phyloP scores from a whole-genome alignment of 2,329 filamentous ascomycete genomes.

The Monilinia laxa region DNA sequence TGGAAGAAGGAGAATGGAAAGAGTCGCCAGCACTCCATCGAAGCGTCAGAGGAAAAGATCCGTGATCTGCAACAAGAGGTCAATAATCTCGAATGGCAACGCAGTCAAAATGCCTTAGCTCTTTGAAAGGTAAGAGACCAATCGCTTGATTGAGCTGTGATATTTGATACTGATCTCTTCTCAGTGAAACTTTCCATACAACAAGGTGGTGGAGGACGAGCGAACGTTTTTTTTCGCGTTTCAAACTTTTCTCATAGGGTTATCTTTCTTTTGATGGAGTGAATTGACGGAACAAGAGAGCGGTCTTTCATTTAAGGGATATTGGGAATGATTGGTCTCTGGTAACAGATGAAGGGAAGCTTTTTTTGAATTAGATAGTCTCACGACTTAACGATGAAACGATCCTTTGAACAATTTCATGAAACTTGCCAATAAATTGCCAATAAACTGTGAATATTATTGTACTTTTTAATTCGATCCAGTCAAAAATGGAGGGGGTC shows the following conservation, averaged over 20 bases:
- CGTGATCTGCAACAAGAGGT: slow-evolving; percentile 62
- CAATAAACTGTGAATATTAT: slow-evolving; percentile 24
- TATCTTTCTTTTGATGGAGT: slow-evolving; percentile 26
- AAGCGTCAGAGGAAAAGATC: slow-evolving; percentile 69
- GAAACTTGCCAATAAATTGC: slow-evolving; percentile 18
- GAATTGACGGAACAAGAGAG: slow-evolving; percentile 11
- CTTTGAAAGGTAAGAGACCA: slow-evolving; percentile 23
- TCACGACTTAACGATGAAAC: slow-evolving; percentile 35
- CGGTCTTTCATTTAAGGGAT: slow-evolving; percentile 17
- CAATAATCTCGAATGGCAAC: slow-evolving; percentile 43
- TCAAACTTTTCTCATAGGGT: slow-evolving; percentile 25
- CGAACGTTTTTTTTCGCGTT: slow-evolving; percentile 22
- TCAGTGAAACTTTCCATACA: slow-evolving; percentile 13
- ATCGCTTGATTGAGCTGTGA: slow-evolving; percentile 13
- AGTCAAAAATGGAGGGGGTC: slow-evolving; percentile 25
- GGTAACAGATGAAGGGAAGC: slow-evolving; percentile 26
- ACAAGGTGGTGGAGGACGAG: slow-evolving; percentile 6
- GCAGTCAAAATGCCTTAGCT: slow-evolving; percentile 15
- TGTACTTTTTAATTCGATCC: slow-evolving; percentile 19
- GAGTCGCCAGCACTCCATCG: slow-evolving; percentile 65
- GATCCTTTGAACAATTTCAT: slow-evolving; percentile 22
- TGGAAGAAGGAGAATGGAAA: slow-evolving; percentile 64
- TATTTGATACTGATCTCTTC: slow-evolving; percentile 19
- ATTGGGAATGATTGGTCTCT: slow-evolving; percentile 31
- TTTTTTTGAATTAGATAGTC: slow-evolving; percentile 21